Base-by-base conservation (phyloP, 768 basidiomycete species). In the Cubamyces sp. region DNA sequence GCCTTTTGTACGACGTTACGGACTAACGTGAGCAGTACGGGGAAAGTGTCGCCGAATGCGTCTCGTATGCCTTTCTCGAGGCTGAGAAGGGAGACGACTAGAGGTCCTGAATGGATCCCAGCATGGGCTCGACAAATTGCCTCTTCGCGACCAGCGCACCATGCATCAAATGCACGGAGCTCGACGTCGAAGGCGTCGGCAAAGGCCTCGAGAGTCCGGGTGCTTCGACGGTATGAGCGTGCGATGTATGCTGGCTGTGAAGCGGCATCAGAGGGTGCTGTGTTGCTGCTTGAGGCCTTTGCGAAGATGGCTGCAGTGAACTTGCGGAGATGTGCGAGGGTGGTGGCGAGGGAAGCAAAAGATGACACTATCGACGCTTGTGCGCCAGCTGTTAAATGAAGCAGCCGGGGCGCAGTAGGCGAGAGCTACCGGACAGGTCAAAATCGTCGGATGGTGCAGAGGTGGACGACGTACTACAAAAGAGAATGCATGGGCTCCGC, bases 161-260 rank as follows among this genome's bases (percentile, higher is more conserved):
- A 94, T 6, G 67, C 70, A 57, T 90, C 82, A 62, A 94, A 84
- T 4, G 64, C 64, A 21, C 78, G 81, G 3, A 92, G 74, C 57
- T 90, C 84, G 21, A 75, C 66, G 61, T 86, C 84, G 48, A 93
- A 75, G 0, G 90, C 91, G 57, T 92, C 90, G 0, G 88, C 84
- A 70, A 92, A 92, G 0, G 92, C 92, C 71, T 94, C 90, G n/a
- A 91, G 74, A 0, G 90, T 92, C 34, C 81, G 82, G 11, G 86
- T 84, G 11, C 66, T 68, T 61, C 69, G 62, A 57, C 60, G 68
- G 18, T 54, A 40, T 3, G 34, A 42, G 41, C 49, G 57, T 9
- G 62, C 28, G 16, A 58, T 59, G 42, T 63, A 52, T 3, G 43
- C 42, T 11, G 54, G 56, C 30, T 45, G 54, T 30, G 19, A 25